Evolutionary conservation across 192 early-diverging fungal genomes (phyloP), one percentile per base, ranked within the genome.

Genomic region (Coemansia sp.): DNA sequence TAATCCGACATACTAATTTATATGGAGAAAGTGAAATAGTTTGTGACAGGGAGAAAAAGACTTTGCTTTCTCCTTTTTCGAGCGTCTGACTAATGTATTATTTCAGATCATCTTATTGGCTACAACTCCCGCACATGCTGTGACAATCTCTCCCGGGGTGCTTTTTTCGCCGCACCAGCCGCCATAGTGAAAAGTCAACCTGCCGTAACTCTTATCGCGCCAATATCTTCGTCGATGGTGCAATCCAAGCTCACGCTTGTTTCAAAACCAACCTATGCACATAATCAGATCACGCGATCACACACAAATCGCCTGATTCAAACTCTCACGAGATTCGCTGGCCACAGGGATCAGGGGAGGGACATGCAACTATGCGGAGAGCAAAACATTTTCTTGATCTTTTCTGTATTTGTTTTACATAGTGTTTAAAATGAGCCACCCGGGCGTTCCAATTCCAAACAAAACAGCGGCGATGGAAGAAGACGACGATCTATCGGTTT

Each of bases 401-500:
- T n/a, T 41, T 41, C 14, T 41, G 39, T 45, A 45, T 45, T 45
- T 45, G 15, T 45, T 45, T 45, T 15, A 45, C 14, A 45, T 45
- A 5, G 11, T 12, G 4, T 10, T 53, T 22, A 24, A 53, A 69
- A 69, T 78, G 75, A 51, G 59, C 48, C 66, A 60, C 15, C 59
- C 66, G 39, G 51, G 66, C 3, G 27, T 78, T 50, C 45, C 70
- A 32, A 78, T 78, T 63, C 70, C 75, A 10, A 64, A 54, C 59
- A 78, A 70, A 54, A 54, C 60, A 6, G 48, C 61, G 9, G 25
- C 24, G 17, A 79, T 79, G 76, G 72, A 70, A 57, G 71, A 79
- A 19, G 76, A 73, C 67, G 76, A 79, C 39, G 76, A 79, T 50
- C 76, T 79, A 17, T 79, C 76, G 0, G 62, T 64, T 27, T 70